A percentile compares a stretch with the other conserved stretches of the same genome.
Evolutionary conservation across 352 stramenopile species (phyloP).

Genomic region (Heterotrichella gracilis): DNA sequence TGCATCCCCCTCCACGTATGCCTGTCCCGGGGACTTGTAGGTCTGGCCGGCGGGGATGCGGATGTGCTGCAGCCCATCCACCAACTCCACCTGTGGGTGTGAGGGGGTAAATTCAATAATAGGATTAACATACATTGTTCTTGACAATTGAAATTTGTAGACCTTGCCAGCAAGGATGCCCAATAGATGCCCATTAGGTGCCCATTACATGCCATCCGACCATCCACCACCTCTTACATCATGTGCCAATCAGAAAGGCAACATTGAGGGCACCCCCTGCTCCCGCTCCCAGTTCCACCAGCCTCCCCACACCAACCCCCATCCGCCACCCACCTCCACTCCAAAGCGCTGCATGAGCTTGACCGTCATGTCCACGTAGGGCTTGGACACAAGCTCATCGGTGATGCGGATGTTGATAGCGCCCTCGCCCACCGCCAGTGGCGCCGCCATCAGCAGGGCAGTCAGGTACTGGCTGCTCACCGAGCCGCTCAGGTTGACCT

Average conservation of each 20-base stretch:
- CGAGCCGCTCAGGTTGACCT: no score
- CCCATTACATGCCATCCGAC: no score
- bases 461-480: conserved; percentile 76
- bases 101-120: no score
- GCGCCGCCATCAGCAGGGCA: conserved; percentile 64
- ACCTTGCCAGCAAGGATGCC: no score
- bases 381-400: background rate
- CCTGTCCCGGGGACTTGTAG: conserved; percentile 27
- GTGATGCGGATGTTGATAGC: conserved; percentile 34
- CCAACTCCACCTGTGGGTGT: no score
- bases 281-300: no score
- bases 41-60: background rate
- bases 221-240: background rate
- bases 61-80: background rate
- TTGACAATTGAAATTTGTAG: no score
- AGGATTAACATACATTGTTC: no score
- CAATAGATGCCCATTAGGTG: no score
- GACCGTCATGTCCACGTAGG: background rate
- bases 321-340: background rate
- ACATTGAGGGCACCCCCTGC: no score
- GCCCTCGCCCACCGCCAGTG: conserved; percentile 42
- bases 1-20: conserved; percentile 66
- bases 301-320: no score
- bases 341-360: background rate
- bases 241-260: no score